A percentile compares a stretch with the other conserved stretches of the same genome.
phyloP scores from a whole-genome alignment of 1,284 basidiomycete species.

The Abortiporus biennis region DNA sequence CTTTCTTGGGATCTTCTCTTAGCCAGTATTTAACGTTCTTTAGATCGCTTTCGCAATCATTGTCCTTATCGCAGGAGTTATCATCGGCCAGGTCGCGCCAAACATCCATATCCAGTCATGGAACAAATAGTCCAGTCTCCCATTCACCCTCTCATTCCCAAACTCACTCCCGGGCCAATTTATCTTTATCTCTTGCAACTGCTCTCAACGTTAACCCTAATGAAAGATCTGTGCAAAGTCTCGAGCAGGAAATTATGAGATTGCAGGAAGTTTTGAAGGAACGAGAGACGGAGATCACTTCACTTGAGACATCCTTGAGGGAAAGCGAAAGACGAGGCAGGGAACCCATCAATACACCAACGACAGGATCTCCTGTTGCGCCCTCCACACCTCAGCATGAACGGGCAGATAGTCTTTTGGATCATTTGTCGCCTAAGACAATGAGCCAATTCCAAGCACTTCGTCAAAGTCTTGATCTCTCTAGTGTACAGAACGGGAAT shows the following conservation, averaged over 20 bases:
- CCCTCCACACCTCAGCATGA: slow-evolving; percentile 16
- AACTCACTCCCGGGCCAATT: slow-evolving; percentile 41
- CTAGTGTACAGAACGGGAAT: slow-evolving; percentile 22
- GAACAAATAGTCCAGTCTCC: slow-evolving; percentile 51
- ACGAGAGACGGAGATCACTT: slow-evolving; percentile 79
- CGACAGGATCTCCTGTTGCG: slow-evolving; percentile 15
- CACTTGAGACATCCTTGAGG: slow-evolving; percentile 66
- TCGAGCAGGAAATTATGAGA: slow-evolving; percentile 90
- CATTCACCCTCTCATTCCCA: slow-evolving; percentile 33
- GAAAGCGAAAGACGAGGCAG: slow-evolving; percentile 26
- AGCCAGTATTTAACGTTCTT: slow-evolving; percentile 1
- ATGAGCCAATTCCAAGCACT: slow-evolving; percentile 66
- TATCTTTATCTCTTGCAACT: slow-evolving; percentile 53
- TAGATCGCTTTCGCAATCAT: slow-evolving; percentile 81
- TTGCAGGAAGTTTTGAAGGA: slow-evolving; percentile 85
- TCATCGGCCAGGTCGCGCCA: slow-evolving; percentile 85
- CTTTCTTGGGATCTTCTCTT: slow-evolving; percentile 10
- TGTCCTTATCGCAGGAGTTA: slow-evolving; percentile 94
- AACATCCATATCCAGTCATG: slow-evolving; percentile 67
- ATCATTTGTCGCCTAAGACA: slow-evolving; percentile 59
- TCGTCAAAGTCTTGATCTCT: slow-evolving; percentile 55
- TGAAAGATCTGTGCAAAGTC: slow-evolving; percentile 72
- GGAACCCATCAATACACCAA: slow-evolving; percentile 19
- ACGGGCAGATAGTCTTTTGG: slow-evolving; percentile 7
- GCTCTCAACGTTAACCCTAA: slow-evolving; percentile 32